Evolutionary conservation across 306 rosid species (phyloP).

Genomic region (Lathyrus aphaca): DNA sequence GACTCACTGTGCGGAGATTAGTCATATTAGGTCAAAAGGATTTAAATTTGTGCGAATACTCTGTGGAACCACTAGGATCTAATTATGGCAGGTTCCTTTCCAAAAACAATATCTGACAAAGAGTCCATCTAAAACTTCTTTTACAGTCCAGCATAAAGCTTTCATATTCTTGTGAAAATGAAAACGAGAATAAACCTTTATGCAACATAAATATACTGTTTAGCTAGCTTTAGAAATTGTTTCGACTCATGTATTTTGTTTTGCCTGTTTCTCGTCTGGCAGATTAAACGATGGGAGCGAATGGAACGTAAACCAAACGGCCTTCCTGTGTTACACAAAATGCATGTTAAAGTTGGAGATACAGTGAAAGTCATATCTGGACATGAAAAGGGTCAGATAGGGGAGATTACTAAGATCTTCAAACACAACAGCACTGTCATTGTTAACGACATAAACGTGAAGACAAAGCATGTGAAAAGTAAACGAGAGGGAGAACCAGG

Average conservation of each 20-base stretch:
- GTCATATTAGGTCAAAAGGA: too few species aligned
- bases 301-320: slow-evolving; percentile 94
- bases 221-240: slow-evolving; percentile 12
- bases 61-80: too few species aligned
- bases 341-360: slow-evolving; percentile 96
- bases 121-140: background rate
- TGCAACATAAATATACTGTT: background rate
- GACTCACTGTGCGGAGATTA: too few species aligned
- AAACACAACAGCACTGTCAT: slow-evolving; percentile 81
- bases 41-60: too few species aligned
- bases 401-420: slow-evolving; percentile 68
- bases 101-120: too few species aligned
- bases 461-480: slow-evolving; percentile 92
- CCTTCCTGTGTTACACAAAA: slow-evolving; percentile 79
- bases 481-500: slow-evolving; percentile 85
- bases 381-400: slow-evolving; percentile 83
- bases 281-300: slow-evolving; percentile 91
- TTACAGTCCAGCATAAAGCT: background rate
- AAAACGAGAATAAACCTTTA: slow-evolving; percentile 12
- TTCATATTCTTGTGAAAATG: slow-evolving; percentile 7
- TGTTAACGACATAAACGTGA: slow-evolving; percentile 77
- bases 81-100: too few species aligned
- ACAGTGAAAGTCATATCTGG: slow-evolving; percentile 87
- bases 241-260: slow-evolving; percentile 10
- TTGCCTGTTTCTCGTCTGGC: slow-evolving; percentile 39